Percentiles rank a stretch among this genome's conserved stretches.
These are phyloP conservation scores for Penicillium hesseltinei DNA, from an alignment of 2,329 filamentous ascomycete genomes.

Conservation along the genomic window DNA sequence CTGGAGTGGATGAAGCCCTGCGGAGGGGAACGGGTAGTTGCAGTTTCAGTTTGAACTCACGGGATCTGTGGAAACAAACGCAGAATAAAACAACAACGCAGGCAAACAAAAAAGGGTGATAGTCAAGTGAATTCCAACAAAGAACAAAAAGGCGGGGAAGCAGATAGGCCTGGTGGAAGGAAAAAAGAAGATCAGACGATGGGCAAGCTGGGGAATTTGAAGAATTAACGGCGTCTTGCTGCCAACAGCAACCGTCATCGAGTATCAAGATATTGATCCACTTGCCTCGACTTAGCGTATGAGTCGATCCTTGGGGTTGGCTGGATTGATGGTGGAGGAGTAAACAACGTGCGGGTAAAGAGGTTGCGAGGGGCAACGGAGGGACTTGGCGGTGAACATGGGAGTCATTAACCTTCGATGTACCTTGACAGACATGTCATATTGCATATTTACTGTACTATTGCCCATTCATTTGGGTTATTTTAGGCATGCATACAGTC, in stretches of 20 bases:
- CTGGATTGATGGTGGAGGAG: constrained; percentile 25
- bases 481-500: background rate
- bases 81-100: constrained; percentile 16
- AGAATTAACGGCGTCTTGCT: constrained; percentile 18
- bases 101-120: constrained; percentile 1
- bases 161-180: constrained; percentile 8
- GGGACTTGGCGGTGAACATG: constrained; percentile 24
- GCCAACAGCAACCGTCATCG: constrained; percentile 28
- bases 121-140: constrained; percentile 3
- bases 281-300: constrained; percentile 19
- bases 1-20: background rate
- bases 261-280: constrained; percentile 22
- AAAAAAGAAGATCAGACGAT: constrained; percentile 16
- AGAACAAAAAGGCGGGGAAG: constrained; percentile 7
- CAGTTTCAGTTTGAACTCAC: constrained; percentile 20
- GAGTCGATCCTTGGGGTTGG: constrained; percentile 28
- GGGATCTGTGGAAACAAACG: constrained; percentile 19
- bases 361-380: constrained; percentile 36
- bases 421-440: constrained; percentile 4
- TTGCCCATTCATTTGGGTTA: background rate
- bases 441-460: constrained; percentile 9
- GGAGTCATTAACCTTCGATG: constrained; percentile 3
- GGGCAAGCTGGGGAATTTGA: constrained; percentile 29
- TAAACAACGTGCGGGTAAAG: constrained; percentile 34
- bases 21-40: constrained; percentile 14